Conservation (phyloP, 1,284 basidiomycete genomes). For the Phylloporus sp. region DNA sequence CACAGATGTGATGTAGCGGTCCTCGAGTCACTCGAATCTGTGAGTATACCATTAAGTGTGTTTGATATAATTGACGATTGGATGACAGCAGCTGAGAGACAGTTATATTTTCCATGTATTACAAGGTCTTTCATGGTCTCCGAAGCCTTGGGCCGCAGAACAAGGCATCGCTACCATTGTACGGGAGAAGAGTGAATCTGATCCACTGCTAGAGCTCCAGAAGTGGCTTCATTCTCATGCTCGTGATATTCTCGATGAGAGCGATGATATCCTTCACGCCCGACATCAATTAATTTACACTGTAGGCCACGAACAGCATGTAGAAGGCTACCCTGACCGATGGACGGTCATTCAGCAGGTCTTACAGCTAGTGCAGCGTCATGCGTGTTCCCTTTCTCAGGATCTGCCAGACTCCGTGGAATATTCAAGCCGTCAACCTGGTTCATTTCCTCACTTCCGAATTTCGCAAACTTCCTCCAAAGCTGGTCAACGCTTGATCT, state of each 20-base stretch:
- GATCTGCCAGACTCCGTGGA: conserved; percentile 18
- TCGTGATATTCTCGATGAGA: conserved; percentile 59
- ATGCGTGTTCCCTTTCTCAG: conserved; percentile 11
- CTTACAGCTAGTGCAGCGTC: conserved; percentile 33
- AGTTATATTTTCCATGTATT: too few species aligned
- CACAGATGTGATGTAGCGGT: too few species aligned
- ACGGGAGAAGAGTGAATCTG: too few species aligned
- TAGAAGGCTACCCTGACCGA: conserved; percentile 54
- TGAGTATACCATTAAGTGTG: too few species aligned
- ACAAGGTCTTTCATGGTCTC: too few species aligned
- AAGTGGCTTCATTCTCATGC: conserved; percentile 25
- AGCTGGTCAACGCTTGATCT: conserved; percentile 35
- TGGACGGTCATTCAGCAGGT: conserved; percentile 54
- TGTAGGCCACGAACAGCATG: conserved; percentile 45
- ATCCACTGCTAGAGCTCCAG: not conserved
- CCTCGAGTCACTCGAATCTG: too few species aligned
- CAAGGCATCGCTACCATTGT: too few species aligned
- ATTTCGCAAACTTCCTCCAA: conserved; percentile 35
- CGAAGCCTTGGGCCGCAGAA: too few species aligned
- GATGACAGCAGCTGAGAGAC: too few species aligned
- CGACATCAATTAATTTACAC: conserved; percentile 59
- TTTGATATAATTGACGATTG: too few species aligned
- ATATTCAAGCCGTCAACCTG: not conserved
- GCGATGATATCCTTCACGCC: conserved; percentile 57
- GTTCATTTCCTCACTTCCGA: conserved; percentile 45